Evolutionary conservation across 495 filamentous ascomycete species (phyloP).

Genomic region (Clohesyomyces aquaticus): DNA sequence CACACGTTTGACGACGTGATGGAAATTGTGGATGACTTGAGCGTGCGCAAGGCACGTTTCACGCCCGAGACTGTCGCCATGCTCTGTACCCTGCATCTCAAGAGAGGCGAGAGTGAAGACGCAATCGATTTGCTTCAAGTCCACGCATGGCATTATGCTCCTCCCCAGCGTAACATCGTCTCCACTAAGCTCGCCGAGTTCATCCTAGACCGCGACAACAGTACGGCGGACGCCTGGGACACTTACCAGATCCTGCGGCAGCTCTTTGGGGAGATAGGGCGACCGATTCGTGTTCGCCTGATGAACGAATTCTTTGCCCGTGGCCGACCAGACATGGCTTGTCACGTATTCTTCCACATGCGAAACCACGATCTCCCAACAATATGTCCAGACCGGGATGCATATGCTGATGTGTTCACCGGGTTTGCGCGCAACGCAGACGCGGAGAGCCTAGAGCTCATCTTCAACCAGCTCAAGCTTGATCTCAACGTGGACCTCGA

Average conservation of each 20-base stretch:
- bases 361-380: slow-evolving; percentile 61
- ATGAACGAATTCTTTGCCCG: slow-evolving; percentile 86
- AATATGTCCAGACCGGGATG: slow-evolving; percentile 67
- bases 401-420: slow-evolving; percentile 75
- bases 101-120: slow-evolving; percentile 71
- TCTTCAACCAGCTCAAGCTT: slow-evolving; percentile 92
- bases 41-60: slow-evolving; percentile 68
- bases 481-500: slow-evolving; percentile 76
- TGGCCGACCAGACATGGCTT: slow-evolving; percentile 76
- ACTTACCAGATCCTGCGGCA: slow-evolving; percentile 75
- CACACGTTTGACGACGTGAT: slow-evolving; percentile 68
- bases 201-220: slow-evolving; percentile 63
- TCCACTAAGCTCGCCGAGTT: slow-evolving; percentile 66
- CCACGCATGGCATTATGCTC: slow-evolving; percentile 64
- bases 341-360: slow-evolving; percentile 88
- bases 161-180: slow-evolving; percentile 65
- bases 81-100: slow-evolving; percentile 70
- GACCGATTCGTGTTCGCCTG: slow-evolving; percentile 64
- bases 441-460: slow-evolving; percentile 65
- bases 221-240: slow-evolving; percentile 72
- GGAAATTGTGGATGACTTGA: slow-evolving; percentile 73
- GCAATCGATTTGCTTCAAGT: slow-evolving; percentile 76
- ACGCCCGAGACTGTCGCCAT: slow-evolving; percentile 72
- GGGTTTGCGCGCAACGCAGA: slow-evolving; percentile 71
- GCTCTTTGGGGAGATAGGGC: slow-evolving; percentile 74